Conservation (phyloP, 2,329 filamentous ascomycete genomes). For the Xylaria sp. region DNA sequence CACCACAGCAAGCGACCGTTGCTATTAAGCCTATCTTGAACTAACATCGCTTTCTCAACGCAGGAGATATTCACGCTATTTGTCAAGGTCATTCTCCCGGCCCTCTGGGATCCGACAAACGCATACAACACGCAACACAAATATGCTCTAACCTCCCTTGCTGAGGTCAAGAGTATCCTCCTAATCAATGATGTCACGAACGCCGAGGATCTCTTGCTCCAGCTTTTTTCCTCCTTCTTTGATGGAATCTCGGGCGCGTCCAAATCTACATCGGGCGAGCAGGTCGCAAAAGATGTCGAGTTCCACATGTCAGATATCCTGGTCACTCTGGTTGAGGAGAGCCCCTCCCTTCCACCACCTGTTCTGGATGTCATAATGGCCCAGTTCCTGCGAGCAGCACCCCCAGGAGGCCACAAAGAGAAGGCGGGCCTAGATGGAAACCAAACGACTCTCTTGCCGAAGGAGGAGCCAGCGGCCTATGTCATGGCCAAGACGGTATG, state of each 20-base stretch:
- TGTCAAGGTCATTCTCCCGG: slow-evolving; percentile 79
- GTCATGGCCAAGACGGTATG: slow-evolving; percentile 96
- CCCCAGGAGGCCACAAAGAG: slow-evolving; percentile 63
- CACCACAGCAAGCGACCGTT: neutral
- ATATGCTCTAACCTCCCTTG: slow-evolving; percentile 84
- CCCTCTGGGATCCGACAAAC: slow-evolving; percentile 82
- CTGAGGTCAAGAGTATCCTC: slow-evolving; percentile 92
- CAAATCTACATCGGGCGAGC: slow-evolving; percentile 74
- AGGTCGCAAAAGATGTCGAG: slow-evolving; percentile 90
- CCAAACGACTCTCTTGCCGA: slow-evolving; percentile 81
- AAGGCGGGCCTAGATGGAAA: slow-evolving; percentile 68
- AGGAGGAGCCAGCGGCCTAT: slow-evolving; percentile 89
- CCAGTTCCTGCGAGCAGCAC: slow-evolving; percentile 89
- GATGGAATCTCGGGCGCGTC: slow-evolving; percentile 84
- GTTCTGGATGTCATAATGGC: slow-evolving; percentile 93
- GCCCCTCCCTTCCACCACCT: slow-evolving; percentile 72
- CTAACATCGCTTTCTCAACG: slow-evolving; percentile 26
- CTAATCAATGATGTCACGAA: slow-evolving; percentile 86
- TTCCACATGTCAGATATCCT: slow-evolving; percentile 88
- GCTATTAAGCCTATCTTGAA: slow-evolving; percentile 11
- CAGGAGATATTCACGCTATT: slow-evolving; percentile 94
- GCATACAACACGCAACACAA: slow-evolving; percentile 93
- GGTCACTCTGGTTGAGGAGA: slow-evolving; percentile 84
- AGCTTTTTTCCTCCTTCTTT: slow-evolving; percentile 87
- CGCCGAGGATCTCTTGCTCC: slow-evolving; percentile 75